Evolutionary conservation across 352 stramenopile species (phyloP).

Genomic region (Nothophytophthora sp.): DNA sequence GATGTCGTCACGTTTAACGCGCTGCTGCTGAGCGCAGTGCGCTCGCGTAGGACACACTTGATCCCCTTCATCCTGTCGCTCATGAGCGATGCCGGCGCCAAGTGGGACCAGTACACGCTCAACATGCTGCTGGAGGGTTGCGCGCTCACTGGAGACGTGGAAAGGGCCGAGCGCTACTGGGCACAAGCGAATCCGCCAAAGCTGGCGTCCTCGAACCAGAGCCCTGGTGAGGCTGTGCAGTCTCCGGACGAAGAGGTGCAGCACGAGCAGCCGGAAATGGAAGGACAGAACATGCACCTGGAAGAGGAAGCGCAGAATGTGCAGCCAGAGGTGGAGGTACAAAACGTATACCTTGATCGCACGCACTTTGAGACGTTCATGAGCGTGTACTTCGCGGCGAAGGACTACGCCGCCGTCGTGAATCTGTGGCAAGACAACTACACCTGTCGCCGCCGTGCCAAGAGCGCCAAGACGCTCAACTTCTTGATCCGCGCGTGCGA

Average conservation of each 20-base stretch:
- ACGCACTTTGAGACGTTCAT: conserved; percentile 79
- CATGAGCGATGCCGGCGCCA: conserved; percentile 43
- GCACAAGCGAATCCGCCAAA: conserved; percentile 33
- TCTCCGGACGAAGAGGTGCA: no score
- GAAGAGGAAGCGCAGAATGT: no score
- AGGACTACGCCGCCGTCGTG: conserved; percentile 53
- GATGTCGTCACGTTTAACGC: conserved; percentile 76
- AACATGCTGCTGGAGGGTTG: conserved; percentile 78
- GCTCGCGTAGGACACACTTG: conserved; percentile 51
- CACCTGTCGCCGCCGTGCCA: conserved; percentile 60
- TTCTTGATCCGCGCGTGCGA: conserved; percentile 69
- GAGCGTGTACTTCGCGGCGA: conserved; percentile 60
- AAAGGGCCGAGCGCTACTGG: conserved; percentile 62
- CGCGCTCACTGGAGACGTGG: conserved; percentile 36
- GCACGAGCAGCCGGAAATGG: no score
- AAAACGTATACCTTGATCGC: conserved; percentile 56
- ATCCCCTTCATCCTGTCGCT: conserved; percentile 54
- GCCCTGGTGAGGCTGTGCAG: no score
- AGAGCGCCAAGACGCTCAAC: conserved; percentile 82
- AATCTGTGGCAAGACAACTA: conserved; percentile 59
- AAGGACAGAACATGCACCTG: no score
- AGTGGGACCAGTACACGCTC: conserved; percentile 79
- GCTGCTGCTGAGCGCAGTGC: conserved; percentile 57
- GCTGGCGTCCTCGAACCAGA: background rate
- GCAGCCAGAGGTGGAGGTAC: no score